phyloP scores from a whole-genome alignment of 208 protist species.

The Angomonas ambiguus region DNA sequence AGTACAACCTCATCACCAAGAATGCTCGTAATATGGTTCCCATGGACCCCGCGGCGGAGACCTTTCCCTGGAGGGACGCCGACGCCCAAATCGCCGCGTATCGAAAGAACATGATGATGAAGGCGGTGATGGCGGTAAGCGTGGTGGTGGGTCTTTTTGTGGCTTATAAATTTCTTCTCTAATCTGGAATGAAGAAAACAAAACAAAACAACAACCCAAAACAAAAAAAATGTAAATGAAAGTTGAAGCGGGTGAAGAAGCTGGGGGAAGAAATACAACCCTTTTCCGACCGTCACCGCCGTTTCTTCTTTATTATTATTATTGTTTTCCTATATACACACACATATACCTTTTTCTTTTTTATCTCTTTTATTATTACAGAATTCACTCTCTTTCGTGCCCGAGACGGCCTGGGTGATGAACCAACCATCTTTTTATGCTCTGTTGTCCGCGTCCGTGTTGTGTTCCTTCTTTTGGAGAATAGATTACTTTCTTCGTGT shows the following conservation, averaged over 20 bases:
- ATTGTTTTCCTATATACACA: neutral
- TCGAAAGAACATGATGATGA: neutral
- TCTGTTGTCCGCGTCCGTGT: no score
- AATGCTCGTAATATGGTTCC: conserved; percentile 13
- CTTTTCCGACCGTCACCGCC: no score
- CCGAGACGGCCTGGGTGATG: no score
- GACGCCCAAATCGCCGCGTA: conserved; percentile 2
- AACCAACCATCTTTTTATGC: no score
- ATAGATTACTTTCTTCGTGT: no score
- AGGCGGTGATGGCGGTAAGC: neutral
- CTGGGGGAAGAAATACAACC: no score
- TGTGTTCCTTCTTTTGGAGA: no score
- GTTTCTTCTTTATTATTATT: no score
- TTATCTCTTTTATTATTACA: neutral
- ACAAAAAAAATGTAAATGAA: no score
- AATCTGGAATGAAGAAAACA: neutral
- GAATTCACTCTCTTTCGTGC: no score
- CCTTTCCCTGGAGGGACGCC: conserved; percentile 27
- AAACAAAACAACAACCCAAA: no score
- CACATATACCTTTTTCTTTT: neutral
- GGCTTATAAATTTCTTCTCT: neutral
- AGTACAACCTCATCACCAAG: neutral
- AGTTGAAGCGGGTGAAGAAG: no score
- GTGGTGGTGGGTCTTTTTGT: conserved; percentile 9
- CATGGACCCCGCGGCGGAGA: conserved; percentile 1